Conservation (phyloP, 2,329 filamentous ascomycete species). For the Falciphora oryzae region DNA sequence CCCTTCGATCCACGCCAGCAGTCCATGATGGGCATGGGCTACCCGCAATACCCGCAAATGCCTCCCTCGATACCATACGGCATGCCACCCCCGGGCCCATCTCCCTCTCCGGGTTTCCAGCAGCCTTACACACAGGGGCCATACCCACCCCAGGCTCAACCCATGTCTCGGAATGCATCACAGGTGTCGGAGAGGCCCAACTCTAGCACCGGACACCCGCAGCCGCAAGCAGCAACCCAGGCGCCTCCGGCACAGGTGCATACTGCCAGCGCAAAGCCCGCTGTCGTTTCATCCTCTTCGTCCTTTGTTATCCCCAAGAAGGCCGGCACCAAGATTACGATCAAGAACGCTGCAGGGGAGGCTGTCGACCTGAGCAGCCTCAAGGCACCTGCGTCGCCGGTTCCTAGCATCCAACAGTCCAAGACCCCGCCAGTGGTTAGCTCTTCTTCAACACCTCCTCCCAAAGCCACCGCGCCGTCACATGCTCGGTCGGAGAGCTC, state of each 20-base stretch:
- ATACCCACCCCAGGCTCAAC: slow-evolving; percentile 38
- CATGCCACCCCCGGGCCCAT: slow-evolving; percentile 35
- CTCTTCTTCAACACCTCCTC: slow-evolving; percentile 73
- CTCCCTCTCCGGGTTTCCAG: slow-evolving; percentile 45
- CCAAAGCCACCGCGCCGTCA: slow-evolving; percentile 63
- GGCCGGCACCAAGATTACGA: slow-evolving; percentile 70
- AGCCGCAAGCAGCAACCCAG: slow-evolving; percentile 54
- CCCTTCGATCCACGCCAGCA: slow-evolving; percentile 33
- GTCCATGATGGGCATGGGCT: slow-evolving; percentile 33
- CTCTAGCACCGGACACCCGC: slow-evolving; percentile 59
- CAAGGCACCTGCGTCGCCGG: slow-evolving; percentile 52
- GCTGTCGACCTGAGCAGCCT: slow-evolving; percentile 62
- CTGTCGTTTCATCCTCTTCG: slow-evolving; percentile 33
- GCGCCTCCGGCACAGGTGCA: slow-evolving; percentile 57
- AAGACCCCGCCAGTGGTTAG: slow-evolving; percentile 67
- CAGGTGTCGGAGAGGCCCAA: slow-evolving; percentile 65
- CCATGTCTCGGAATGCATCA: slow-evolving; percentile 81
- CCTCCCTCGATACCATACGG: slow-evolving; percentile 24
- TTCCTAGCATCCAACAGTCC: slow-evolving; percentile 46
- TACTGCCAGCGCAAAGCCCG: slow-evolving; percentile 29
- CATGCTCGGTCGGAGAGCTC: slow-evolving; percentile 61
- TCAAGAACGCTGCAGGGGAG: slow-evolving; percentile 79
- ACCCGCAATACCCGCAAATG: slow-evolving; percentile 29
- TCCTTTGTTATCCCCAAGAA: slow-evolving; percentile 52
- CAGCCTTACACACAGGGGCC: slow-evolving; percentile 37